A percentile compares a stretch with the other conserved stretches of the same genome.
These are phyloP conservation scores for Teunomyces aglyptinius DNA, from an alignment of 805 yeast species.

Conservation along the genomic window DNA sequence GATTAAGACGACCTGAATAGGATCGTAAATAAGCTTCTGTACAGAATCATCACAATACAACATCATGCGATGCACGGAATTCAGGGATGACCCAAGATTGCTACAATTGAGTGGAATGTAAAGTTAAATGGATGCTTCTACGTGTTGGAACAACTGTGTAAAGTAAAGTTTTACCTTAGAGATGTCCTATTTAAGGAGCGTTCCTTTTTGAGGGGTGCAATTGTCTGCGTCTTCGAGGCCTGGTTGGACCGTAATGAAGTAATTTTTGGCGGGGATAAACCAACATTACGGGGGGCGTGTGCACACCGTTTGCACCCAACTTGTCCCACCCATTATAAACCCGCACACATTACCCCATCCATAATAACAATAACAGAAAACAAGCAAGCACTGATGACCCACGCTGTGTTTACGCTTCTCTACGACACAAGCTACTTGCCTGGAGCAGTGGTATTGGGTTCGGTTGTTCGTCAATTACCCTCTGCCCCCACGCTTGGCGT, in stretches of 20 bases:
- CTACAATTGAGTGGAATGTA: no score
- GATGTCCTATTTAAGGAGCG: no score
- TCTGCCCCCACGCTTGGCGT: slow-evolving; percentile 21
- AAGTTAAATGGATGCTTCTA: no score
- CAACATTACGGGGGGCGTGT: background rate
- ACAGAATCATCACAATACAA: background rate
- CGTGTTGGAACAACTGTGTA: no score
- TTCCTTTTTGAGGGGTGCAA: background rate
- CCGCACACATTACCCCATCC: slow-evolving; percentile 1
- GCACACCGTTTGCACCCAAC: slow-evolving; percentile 3
- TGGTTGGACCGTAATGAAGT: background rate
- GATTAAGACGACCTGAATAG: no score
- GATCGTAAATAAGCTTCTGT: background rate
- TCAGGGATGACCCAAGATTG: background rate
- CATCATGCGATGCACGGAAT: background rate
- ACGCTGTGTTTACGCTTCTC: slow-evolving; percentile 48
- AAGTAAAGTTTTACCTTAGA: no score
- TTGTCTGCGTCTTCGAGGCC: background rate
- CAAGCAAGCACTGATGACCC: slow-evolving; percentile 8
- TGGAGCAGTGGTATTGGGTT: slow-evolving; percentile 55
- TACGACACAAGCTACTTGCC: slow-evolving; percentile 54
- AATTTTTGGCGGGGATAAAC: background rate
- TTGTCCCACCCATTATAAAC: background rate
- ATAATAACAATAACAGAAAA: background rate
- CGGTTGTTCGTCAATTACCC: slow-evolving; percentile 15